Base-by-base conservation (phyloP, 129 eudicot genomes). In the Gnaphalium uliginosum region DNA sequence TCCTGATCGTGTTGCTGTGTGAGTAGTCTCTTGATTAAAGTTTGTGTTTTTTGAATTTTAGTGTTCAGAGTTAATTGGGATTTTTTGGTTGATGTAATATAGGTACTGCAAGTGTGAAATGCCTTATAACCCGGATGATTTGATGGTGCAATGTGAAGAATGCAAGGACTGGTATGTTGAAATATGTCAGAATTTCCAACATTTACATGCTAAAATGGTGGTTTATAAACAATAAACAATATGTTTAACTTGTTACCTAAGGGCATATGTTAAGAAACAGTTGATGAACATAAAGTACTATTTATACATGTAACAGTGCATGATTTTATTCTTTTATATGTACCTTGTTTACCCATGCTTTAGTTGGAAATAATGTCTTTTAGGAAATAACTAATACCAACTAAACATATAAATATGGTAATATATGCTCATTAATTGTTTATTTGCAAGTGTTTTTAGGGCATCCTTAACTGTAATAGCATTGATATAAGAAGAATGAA, bases 61-160 rank as follows among this genome's bases (percentile, higher is more conserved):
- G 1, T 7, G 46, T 30, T 2, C 6, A 26, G 23, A 18, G 21
- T 29, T 54, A 71, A 71, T 57, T 37, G 29, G 57, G 29, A 4
- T 18, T 54, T 56, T 33, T 13, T 33, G 5, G 25, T 19, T 58
- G 1, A 2, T 58, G 3, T 18, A n/a, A 19, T 71, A 58, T 39
- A 73, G 69, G 69, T 73, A 73, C 57, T 73, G 78, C 78, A 73
- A 60, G 33, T 73, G 78, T 61, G 78, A 73, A 43, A 60, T 73
- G 78, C 78, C 78, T 8, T 73, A 73, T 18, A 73, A 73, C 32
- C 69, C 78, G 9, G 78, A 73, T 73, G 78, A 73, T 27, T 73
- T 73, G 69, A 73, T 73, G 78, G 69, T 73, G 51, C 57, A 73
- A 17, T 73, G 78, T 39, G 78, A 73, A 73, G 78, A 46, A 61